Base-by-base conservation (phyloP, 208 protist genomes). In the Trypanosoma brucei region DNA sequence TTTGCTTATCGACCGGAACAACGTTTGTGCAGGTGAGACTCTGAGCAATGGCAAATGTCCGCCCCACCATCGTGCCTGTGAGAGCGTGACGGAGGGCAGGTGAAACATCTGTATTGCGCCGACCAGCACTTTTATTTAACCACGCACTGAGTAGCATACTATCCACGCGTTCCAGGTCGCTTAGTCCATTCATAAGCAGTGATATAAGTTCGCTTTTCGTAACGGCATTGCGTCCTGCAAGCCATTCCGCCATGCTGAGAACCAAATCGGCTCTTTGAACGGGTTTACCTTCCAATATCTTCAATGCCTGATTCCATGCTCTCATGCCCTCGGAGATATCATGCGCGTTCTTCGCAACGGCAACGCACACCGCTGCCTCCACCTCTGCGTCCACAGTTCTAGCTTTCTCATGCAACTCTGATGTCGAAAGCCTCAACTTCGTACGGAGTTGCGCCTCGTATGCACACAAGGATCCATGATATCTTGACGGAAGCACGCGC, bases 351-450 rank as follows among this genome's bases (percentile, higher is more conserved):
- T 72, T 75, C 5, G 83, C 84, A 56, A 86, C 62, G 4, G 81
- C 69, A 46, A 89, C 74, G 77, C 82, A 91, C 38, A 80, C 88
- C n/a, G 76, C 63, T 3, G 83, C 66, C 60, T 89, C 79, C 45
- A 81, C 66, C 46, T 92, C 80, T 7, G 72, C 67, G 60, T 88
- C 84, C 51, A 75, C 70, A 22, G 71, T 76, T 48, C 78, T 81
- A 0, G 75, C 66, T 9, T 72, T 53, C 11, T 76, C 65, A 0
- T 84, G 51, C 22, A 89, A 62, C 22, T 63, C 51, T 0, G 65
- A 59, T 5, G 73, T 75, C 36, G 75, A 60, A 48, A 84, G 70
- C 30, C 74, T 65, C 7, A 83, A 54, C 33, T 79, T 62, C 39
- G 75, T 82, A 45, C 75, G 66, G 55, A 84, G 83, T 8, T 79